Evolutionary conservation across 176 grass and related monocot species (phyloP), one percentile per base, ranked within the genome.

Genomic region (Triticum turgidum): DNA sequence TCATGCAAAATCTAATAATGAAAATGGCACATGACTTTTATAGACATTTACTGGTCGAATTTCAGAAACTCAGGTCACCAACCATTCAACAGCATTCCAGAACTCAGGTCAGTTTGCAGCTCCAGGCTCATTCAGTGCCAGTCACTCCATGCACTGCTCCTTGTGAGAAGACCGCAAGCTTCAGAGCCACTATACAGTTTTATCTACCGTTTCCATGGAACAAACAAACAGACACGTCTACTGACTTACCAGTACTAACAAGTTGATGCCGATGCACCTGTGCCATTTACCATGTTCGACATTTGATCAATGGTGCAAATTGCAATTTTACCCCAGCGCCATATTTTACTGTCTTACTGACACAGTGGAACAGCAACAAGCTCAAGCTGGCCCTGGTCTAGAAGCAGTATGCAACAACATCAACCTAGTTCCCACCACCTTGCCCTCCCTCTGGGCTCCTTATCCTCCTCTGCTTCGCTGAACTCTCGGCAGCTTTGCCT

Each of bases 391-490:
- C 34, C 67, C 67, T 70, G 9, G 18, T 38, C 34, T 70, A 70
- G 18, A 70, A 70, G 67, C 34, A 70, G 71, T 25, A 5, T 71
- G 35, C 27, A 61, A 12, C 56, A 15, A 20, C 83, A 73, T 65
- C 20, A 51, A 11, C 22, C 13, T 44, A 38, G 24, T 30, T 65
- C 62, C 45, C 30, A 86, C 22, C 27, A 49, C 24, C 24, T 35
- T 73, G 29, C 6, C 58, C 71, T 65, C 73, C 59, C 27, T 54
- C 54, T 54, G 25, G 72, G 65, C 72, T 83, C 67, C 51, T 13
- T 49, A 7, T 13, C 59, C 39, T 82, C 61, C 72, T 82, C 70
- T 58, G 61, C 61, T 88, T 88, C 25, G 29, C 51, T 49, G 65
- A 25, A 37, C 13, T 77, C 18, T 33, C 52, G 8, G 22, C 59